Evolutionary conservation across 2,329 filamentous ascomycete genomes (phyloP), one percentile per base, ranked within the genome.

Genomic region (Colletotrichum lindemuthianum): DNA sequence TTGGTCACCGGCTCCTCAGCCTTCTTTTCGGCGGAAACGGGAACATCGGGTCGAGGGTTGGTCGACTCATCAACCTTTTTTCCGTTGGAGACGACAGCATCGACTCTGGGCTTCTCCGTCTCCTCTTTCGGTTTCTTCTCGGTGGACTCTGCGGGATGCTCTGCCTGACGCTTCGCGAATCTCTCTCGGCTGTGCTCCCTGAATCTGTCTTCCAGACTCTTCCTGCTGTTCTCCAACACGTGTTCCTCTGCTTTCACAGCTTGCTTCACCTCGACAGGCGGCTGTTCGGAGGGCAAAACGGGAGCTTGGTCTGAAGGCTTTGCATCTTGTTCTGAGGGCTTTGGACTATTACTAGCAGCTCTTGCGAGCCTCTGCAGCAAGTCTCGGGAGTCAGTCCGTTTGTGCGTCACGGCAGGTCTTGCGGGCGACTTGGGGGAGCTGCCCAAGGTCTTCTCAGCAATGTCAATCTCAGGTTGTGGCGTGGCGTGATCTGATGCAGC

Each of bases 361-460:
- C 80, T 78, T 24, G 83, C 81, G 68, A 87, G 74, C 56, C 78
- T 79, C 64, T 81, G 81, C 53, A 86, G 73, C 48, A 86, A 63
- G 44, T 86, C 84, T 43, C 78, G 76, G 4, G 82, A 82, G 61
- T 84, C 81, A 24, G 75, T 76, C 15, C 72, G 71, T 6, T 70
- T 68, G 39, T 74, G 69, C 24, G 68, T 56, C 7, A 33, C 37
- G 8, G 40, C 13, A 10, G 43, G 52, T 41, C 61, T 40, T 13
- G 16, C 5, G 6, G 48, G 52, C 16, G 40, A 36, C 34, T 63
- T 51, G 44, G 51, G 48, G 24, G 24, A 24, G 54, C 44, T 63
- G 63, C 45, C 47, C 59, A 12, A 65, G 41, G 15, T 63, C 54
- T 53, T 69, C 53, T 9, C 45, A 33, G 9, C 59, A 52, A 61